Evolutionary conservation across 2,329 filamentous ascomycete genomes (phyloP).

Genomic region (Fusarium sambucinum): DNA sequence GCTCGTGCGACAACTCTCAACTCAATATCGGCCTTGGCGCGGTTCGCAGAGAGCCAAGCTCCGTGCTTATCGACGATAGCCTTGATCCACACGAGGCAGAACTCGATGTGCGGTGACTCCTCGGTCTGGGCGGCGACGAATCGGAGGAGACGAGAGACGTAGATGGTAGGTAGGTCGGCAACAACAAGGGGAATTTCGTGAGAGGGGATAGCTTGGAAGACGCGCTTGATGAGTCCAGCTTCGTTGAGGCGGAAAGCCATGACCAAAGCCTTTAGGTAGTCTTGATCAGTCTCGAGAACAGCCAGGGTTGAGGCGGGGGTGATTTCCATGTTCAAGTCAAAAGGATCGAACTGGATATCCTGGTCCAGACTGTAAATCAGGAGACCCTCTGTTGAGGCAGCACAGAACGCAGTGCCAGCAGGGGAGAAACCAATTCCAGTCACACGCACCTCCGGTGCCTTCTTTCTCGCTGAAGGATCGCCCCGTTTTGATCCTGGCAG

Average conservation of each 20-base stretch:
- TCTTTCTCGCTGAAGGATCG: constrained; percentile 83
- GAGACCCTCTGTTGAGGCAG: constrained; percentile 92
- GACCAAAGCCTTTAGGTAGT: constrained; percentile 91
- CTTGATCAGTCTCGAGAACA: constrained; percentile 73
- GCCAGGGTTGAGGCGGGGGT: constrained; percentile 86
- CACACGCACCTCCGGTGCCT: constrained; percentile 85
- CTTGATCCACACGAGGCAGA: constrained; percentile 94
- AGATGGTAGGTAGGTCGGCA: constrained; percentile 82
- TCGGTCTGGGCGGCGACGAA: constrained; percentile 91
- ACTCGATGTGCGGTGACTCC: constrained; percentile 92
- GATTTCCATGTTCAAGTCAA: constrained; percentile 93
- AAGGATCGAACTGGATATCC: constrained; percentile 89
- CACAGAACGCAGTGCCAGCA: constrained; percentile 90
- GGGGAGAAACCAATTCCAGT: constrained; percentile 88
- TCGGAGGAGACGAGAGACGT: constrained; percentile 84
- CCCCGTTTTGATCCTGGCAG: constrained; percentile 88
- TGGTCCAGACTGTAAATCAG: constrained; percentile 93
- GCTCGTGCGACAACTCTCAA: constrained; percentile 85
- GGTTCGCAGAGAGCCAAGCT: constrained; percentile 83
- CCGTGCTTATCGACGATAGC: constrained; percentile 85
- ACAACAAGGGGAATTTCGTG: constrained; percentile 82
- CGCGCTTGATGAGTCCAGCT: constrained; percentile 80
- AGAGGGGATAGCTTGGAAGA: constrained; percentile 86
- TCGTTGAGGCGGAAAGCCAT: constrained; percentile 99
- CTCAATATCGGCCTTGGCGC: constrained; percentile 84